phyloP scores from a whole-genome alignment of 768 basidiomycete genomes.

The Lactifluus rugatus region DNA sequence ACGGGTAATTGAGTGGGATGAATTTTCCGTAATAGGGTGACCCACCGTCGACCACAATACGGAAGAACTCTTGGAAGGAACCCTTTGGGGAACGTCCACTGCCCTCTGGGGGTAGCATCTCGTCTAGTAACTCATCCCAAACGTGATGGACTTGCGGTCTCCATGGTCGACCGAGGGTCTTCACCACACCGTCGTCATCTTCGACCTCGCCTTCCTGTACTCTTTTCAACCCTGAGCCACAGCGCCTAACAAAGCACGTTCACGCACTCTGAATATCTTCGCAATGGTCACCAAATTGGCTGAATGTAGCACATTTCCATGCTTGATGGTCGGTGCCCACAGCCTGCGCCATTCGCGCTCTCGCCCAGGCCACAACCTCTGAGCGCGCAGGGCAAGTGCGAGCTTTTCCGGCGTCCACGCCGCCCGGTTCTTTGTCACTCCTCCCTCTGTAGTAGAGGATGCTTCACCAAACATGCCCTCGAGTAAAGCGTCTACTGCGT shows the following conservation, averaged over 20 bases:
- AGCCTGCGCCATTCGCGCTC: constrained; percentile 51
- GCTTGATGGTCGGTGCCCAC: constrained; percentile 69
- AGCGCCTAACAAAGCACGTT: background rate
- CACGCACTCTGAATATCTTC: constrained; percentile 66
- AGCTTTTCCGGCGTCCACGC: constrained; percentile 86
- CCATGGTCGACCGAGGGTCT: constrained; percentile 54
- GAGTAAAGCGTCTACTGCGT: constrained; percentile 45
- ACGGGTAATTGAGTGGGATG: constrained; percentile 3
- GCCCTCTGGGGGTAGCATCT: constrained; percentile 46
- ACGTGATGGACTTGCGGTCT: constrained; percentile 88
- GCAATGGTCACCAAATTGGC: constrained; percentile 69
- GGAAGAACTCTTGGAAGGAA: constrained; percentile 86
- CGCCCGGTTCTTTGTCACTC: constrained; percentile 23
- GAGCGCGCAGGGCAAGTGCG: constrained; percentile 65
- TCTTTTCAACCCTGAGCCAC: background rate
- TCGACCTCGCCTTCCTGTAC: constrained; percentile 33
- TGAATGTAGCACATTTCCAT: constrained; percentile 52
- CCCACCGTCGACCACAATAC: constrained; percentile 83
- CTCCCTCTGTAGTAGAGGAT: background rate
- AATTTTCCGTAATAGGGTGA: background rate
- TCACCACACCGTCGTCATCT: constrained; percentile 40
- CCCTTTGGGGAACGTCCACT: constrained; percentile 34
- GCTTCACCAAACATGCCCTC: constrained; percentile 42
- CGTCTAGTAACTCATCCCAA: constrained; percentile 78
- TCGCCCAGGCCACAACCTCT: constrained; percentile 45